These are phyloP conservation scores for Penicillium sp. DNA, from an alignment of 2,329 filamentous ascomycete species.

Conservation along the genomic window DNA sequence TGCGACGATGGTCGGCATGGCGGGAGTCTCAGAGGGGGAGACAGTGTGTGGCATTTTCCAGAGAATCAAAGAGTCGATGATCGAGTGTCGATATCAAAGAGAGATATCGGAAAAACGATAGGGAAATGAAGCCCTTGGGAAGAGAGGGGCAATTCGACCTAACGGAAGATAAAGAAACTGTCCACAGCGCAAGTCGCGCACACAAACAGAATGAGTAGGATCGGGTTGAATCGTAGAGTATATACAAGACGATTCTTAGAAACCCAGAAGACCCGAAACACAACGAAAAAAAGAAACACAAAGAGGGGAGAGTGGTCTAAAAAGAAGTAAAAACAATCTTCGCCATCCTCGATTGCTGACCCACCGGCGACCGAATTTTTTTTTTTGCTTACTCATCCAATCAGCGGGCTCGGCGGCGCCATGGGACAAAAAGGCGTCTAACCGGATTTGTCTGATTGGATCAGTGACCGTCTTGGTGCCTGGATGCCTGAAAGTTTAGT, in stretches of 20 bases:
- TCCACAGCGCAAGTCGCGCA: constrained; percentile 8
- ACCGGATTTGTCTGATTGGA: constrained; percentile 1
- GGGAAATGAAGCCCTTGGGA: neutral
- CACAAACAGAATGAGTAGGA: constrained; percentile 3
- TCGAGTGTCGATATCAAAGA: constrained; percentile 5
- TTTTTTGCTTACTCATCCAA: constrained; percentile 13
- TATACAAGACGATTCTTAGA: constrained; percentile 9
- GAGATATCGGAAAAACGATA: constrained; percentile 15
- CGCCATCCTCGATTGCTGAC: constrained; percentile 10
- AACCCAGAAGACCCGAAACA: constrained; percentile 8
- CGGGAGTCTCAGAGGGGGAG: constrained; percentile 36
- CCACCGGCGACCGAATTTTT: constrained; percentile 6
- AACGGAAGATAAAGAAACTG: constrained; percentile 3
- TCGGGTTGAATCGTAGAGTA: constrained; percentile 5
- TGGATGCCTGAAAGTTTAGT: neutral
- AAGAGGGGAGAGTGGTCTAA: constrained; percentile 14
- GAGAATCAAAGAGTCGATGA: constrained; percentile 5
- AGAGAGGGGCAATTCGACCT: constrained; percentile 12
- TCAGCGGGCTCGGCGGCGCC: constrained; percentile 6
- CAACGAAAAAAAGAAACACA: constrained; percentile 6
- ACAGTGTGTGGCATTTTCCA: constrained; percentile 51
- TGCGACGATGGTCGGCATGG: constrained; percentile 49
- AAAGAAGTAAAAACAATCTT: constrained; percentile 4
- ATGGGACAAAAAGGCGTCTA: constrained; percentile 1
- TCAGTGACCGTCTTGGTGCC: neutral